These are phyloP conservation scores for Beta macrorhiza DNA, from an alignment of 179 eudicot species.

Conservation along the genomic window DNA sequence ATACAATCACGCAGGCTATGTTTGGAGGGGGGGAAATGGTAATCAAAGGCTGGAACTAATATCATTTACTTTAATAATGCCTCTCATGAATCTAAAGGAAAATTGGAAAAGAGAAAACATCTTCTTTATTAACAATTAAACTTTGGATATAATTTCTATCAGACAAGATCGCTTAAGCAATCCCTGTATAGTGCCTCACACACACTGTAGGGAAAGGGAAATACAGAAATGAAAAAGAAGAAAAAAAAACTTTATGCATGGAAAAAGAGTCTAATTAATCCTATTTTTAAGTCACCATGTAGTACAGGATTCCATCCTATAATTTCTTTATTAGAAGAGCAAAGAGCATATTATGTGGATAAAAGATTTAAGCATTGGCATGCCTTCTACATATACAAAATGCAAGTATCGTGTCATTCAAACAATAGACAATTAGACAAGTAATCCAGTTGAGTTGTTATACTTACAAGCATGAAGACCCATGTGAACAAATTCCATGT, in stretches of 20 bases:
- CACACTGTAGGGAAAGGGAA: too few species aligned
- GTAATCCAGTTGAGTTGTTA: background rate
- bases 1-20: background rate
- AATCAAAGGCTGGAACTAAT: too few species aligned
- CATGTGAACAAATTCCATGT: slow-evolving; percentile 33
- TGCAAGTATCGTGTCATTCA: background rate
- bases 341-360: background rate
- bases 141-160: too few species aligned
- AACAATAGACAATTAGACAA: slow-evolving; percentile 4
- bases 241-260: too few species aligned
- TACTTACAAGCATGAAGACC: slow-evolving; percentile 62
- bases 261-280: too few species aligned
- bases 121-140: background rate
- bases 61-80: background rate
- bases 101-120: background rate
- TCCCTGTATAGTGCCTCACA: too few species aligned
- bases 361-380: slow-evolving; percentile 1
- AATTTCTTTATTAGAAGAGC: background rate
- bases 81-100: background rate
- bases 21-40: too few species aligned
- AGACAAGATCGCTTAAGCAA: too few species aligned
- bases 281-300: background rate
- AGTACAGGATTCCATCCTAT: background rate
- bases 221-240: too few species aligned
- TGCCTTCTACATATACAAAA: background rate